Percentiles rank a stretch among this genome's conserved stretches.
Evolutionary conservation across 1,139 yeast genomes (phyloP).

Genomic region (Hemisphaericaspora subhashii): DNA sequence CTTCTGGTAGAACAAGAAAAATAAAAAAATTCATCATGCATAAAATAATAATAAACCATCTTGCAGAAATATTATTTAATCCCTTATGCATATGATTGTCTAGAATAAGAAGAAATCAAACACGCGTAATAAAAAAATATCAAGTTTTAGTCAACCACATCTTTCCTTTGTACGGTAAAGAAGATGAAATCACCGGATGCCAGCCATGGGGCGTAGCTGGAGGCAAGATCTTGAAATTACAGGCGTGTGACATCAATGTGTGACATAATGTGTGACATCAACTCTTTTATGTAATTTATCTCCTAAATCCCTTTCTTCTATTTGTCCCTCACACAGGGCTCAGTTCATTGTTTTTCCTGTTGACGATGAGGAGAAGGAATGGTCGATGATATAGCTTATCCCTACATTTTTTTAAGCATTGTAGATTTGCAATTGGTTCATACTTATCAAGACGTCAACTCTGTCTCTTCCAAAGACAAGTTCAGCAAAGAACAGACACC

Average conservation of each 20-base stretch:
- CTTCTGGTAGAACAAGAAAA: neutral
- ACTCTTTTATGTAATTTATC: neutral
- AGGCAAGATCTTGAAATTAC: neutral
- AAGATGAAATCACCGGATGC: neutral
- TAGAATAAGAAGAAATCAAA: neutral
- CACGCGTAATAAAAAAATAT: neutral
- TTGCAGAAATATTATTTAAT: neutral
- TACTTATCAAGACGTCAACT: too few species aligned
- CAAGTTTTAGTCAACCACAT: too few species aligned
- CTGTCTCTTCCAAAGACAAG: too few species aligned
- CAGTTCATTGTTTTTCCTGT: too few species aligned
- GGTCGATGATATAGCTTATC: too few species aligned
- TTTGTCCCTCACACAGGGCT: too few species aligned
- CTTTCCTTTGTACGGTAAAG: too few species aligned
- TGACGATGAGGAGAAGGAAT: too few species aligned
- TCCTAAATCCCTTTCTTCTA: neutral
- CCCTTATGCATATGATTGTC: neutral
- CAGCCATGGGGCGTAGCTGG: neutral
- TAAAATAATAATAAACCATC: slow-evolving; percentile 1
- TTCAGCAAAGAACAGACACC: too few species aligned
- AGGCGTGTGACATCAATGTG: neutral
- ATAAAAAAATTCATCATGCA: slow-evolving; percentile 1
- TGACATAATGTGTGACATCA: neutral
- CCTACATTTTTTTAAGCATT: too few species aligned
- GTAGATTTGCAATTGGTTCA: too few species aligned